phyloP scores from a whole-genome alignment of 352 stramenopile genomes.

The Phytophthora pini region DNA sequence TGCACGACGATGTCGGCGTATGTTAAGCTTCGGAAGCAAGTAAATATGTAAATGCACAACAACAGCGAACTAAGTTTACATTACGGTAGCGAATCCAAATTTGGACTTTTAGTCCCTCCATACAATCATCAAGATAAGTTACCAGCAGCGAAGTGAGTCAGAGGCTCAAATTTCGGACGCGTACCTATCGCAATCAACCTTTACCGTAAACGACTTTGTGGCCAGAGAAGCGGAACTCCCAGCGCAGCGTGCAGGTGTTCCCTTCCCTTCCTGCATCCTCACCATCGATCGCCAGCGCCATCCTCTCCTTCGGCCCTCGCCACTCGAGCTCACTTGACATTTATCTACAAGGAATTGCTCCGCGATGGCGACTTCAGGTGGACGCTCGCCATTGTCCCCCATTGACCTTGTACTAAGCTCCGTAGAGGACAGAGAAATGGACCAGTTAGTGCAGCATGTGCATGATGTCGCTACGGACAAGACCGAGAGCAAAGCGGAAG shows the following conservation, averaged over 20 bases:
- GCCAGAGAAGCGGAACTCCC: constrained; percentile 3
- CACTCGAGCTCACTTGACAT: not conserved
- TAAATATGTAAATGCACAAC: no score
- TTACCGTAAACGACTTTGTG: constrained; percentile 18
- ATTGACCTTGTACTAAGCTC: constrained; percentile 13
- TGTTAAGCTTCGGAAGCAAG: no score
- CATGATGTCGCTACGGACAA: not conserved
- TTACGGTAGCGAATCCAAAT: not conserved
- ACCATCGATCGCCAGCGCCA: constrained; percentile 20
- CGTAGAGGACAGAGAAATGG: constrained; percentile 8
- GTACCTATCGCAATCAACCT: constrained; percentile 18
- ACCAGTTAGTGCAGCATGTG: constrained; percentile 16
- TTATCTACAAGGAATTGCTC: not conserved
- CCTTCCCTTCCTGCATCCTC: constrained; percentile 18
- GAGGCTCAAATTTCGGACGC: not conserved
- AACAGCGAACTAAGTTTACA: no score
- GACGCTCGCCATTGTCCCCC: constrained; percentile 22
- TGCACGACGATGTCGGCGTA: no score
- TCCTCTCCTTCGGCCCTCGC: not conserved
- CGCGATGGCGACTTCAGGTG: constrained; percentile 18
- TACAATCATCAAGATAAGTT: constrained; percentile 20
- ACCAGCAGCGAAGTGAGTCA: constrained; percentile 8
- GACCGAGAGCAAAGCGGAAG: constrained; percentile 26
- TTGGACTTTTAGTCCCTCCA: constrained; percentile 1
- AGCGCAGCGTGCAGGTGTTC: not conserved